Base-by-base conservation (phyloP, 2,329 filamentous ascomycete genomes). In the Hypoxylon sp. region DNA sequence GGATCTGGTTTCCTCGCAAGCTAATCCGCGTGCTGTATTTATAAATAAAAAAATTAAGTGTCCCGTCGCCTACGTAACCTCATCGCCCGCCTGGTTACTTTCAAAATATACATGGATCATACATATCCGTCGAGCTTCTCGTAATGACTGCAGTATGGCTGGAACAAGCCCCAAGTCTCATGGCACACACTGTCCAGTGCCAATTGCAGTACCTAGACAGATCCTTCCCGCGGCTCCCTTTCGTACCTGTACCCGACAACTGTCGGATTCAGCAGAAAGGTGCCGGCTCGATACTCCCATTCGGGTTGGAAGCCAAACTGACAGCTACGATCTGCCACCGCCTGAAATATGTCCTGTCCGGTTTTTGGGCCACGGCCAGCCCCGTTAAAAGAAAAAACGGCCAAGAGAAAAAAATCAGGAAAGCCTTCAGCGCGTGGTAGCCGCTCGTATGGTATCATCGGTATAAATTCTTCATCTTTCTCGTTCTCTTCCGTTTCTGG, bases 371-470 rank as follows among this genome's bases (percentile, higher is more conserved):
- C 43, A 58, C 51, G 50, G 55, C 54, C 30, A 46, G 41, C 52
- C 52, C 24, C 20, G 46, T 22, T 15, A 53, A 51, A 48, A 41
- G 37, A 54, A 50, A 50, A 57, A 54, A 58, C 8, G 56, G 37
- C 26, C 20, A 39, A 34, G 28, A 26, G 30, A 52, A 47, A 50
- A 24, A 47, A 53, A 44, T 37, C 8, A 53, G 19, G 11, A 49
- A 62, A 51, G 32, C n/a, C 55, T 39, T 54, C 41, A 44, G 49
- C 39, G 57, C 43, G 32, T 22, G 37, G 58, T 28, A 52, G 60
- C 56, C 58, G 58, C 58, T 58, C 50, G 62, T 32, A 22, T 62
- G 65, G 65, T 67, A 67, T 67, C 65, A 57, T 67, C 62, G 34
- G 34, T 59, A 50, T 59, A 56, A 37, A 34, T 34, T 41, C 19